Base-by-base conservation (phyloP, 257 asterid genomes). In the Primulina huaijiensis region DNA sequence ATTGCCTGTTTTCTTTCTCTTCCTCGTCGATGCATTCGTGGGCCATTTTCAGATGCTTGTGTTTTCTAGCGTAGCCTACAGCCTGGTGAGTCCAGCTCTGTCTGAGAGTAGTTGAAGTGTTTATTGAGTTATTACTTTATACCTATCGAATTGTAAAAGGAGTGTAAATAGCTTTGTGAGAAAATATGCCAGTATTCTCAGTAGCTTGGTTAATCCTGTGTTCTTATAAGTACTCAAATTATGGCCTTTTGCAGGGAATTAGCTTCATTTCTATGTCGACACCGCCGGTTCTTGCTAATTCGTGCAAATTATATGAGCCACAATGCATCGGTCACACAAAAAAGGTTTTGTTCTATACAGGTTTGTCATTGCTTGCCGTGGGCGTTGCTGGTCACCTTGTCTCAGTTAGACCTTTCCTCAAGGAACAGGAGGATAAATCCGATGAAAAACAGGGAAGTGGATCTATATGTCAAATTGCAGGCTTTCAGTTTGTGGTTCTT, bases 21-120 rank as follows among this genome's bases (percentile, higher is more conserved):
- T 67, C 71, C 1, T 73, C 14, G 82, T 71, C 17, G 89, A 85
- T 33, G 11, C 76, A 4, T 6, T 72, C 12, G 53, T 84, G 0
- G 80, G 87, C 19, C 27, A 83, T 61, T 74, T 59, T 34, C 5
- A 5, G 65, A 73, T 82, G 86, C 82, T 84, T 14, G 55, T 78
- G 12, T 46, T 82, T 23, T 84, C 90, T 10, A 86, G 85, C 74
- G 23, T 72, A 1, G n/a, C 89, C 75, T 74, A 60, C 71, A 61
- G 62, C 12, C 50, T 71, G 38, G 94, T 87, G 59, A 82, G 87
- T 73, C 67, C n/a, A 21, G 30, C 52, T 40, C 52, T 37, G 2
- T 7, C 8, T 9, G 11, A 0, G 12, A 37, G 1, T 37, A 37
- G 46, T 37, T 7, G 3, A 37, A 37, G 12, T 37, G 12, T 37